These are phyloP conservation scores for Torulaspora globosa DNA, from an alignment of 1,139 yeast species.

Conservation along the genomic window DNA sequence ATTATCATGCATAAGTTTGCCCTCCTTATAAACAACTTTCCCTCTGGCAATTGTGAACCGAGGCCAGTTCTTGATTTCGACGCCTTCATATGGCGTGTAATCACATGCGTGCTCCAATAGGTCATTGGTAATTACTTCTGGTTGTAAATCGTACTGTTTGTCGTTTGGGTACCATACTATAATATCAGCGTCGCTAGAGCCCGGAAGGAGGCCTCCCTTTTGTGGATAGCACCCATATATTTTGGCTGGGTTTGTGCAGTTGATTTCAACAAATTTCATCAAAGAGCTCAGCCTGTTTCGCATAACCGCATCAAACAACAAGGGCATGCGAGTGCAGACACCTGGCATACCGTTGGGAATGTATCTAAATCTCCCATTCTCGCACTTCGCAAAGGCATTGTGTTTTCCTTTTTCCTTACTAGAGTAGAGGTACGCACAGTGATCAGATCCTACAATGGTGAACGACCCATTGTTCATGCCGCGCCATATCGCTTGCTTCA, in stretches of 20 bases:
- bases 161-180: constrained; percentile 45
- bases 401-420: constrained; percentile 24
- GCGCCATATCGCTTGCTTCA: constrained; percentile 44
- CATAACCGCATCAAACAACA: constrained; percentile 44
- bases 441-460: constrained; percentile 46
- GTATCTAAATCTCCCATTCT: constrained; percentile 36
- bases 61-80: constrained; percentile 45
- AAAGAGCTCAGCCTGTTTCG: constrained; percentile 42
- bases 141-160: constrained; percentile 25
- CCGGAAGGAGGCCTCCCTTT: constrained; percentile 39
- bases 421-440: constrained; percentile 45
- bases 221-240: constrained; percentile 41
- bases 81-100: constrained; percentile 47
- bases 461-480: constrained; percentile 46
- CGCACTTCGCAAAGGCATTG: constrained; percentile 14
- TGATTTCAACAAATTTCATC: constrained; percentile 42
- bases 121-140: constrained; percentile 36
- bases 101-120: constrained; percentile 45
- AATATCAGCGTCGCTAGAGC: constrained; percentile 44
- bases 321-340: constrained; percentile 45
- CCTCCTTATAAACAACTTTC: constrained; percentile 32
- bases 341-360: constrained; percentile 48
- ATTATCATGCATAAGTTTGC: constrained; percentile 10
- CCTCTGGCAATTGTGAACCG: constrained; percentile 44
- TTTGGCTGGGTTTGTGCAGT: constrained; percentile 44